Base-by-base conservation (phyloP, 1,139 yeast species). In the Casaregolazyma suthepensis region DNA sequence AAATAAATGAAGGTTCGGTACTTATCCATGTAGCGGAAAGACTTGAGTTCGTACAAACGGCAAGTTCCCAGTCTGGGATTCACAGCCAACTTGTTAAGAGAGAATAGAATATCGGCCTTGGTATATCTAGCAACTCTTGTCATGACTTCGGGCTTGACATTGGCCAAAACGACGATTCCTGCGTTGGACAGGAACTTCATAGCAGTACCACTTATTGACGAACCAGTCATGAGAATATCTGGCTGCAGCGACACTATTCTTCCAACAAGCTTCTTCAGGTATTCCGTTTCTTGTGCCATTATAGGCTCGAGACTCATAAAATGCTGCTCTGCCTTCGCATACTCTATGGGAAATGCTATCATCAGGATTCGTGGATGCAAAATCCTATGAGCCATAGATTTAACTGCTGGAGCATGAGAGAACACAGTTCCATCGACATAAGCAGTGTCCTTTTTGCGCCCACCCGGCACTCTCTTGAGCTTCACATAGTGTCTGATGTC, bases 401-500 rank as follows among this genome's bases (percentile, higher is more conserved):
- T 88, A 45, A 87, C 75, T n/a, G 96, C 96, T 43, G 91, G 74
- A 35, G 85, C 81, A 60, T 91, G 90, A 0, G 98, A 87, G 69
- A 91, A 89, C 12, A 88, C 85, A 5, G 89, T 71, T 0, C 99
- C 99, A 63, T 87, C 83, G 15, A 91, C 69, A 46, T 82, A 79
- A 40, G 73, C 71, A 0, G 95, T 81, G 49, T 85, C 84, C 15
- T 74, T 74, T 0, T 73, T 68, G 1, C 69, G 61, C 0, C 93
- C 93, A 0, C 99, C 99, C 1, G 85, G 76, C 12, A 91, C 81
- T 57, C 90, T 78, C 65, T 93, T 94, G 49, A 93, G 77, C 65
- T 94, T 94, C 48, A 93, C 83, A 67, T 89, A 91, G 59, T 87
- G 94, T 42, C 94, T 79, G 52, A 91, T 83, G 65, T 94, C 97